These are phyloP conservation scores for Jackrogersella multiformis DNA, from an alignment of 495 filamentous ascomycete species.

Conservation along the genomic window DNA sequence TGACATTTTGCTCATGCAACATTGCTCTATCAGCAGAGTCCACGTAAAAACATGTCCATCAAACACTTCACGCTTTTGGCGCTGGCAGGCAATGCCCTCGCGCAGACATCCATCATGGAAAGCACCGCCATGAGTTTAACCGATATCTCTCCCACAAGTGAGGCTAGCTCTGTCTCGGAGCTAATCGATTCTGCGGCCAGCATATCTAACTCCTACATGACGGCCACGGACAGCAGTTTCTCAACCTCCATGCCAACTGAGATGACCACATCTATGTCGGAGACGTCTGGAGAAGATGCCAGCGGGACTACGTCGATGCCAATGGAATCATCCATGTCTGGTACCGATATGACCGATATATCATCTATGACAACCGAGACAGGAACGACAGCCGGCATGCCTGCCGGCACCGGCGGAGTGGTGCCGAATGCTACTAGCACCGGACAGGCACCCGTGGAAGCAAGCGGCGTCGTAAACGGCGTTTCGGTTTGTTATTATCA, in stretches of 20 bases:
- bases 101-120: slow-evolving; percentile 30
- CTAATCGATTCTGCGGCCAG: neutral
- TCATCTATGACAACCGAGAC: slow-evolving; percentile 17
- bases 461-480: slow-evolving; percentile 10
- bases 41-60: slow-evolving; percentile 26
- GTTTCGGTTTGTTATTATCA: slow-evolving; percentile 33
- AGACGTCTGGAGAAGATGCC: neutral
- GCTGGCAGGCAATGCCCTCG: slow-evolving; percentile 29
- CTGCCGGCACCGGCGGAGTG: slow-evolving; percentile 23
- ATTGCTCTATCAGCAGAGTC: neutral
- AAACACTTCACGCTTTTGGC: slow-evolving; percentile 29
- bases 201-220: slow-evolving; percentile 3
- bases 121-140: slow-evolving; percentile 13
- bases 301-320: slow-evolving; percentile 13
- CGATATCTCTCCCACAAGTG: slow-evolving; percentile 6
- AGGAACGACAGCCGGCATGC: slow-evolving; percentile 13
- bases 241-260: slow-evolving; percentile 2
- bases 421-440: slow-evolving; percentile 26
- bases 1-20: neutral
- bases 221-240: neutral
- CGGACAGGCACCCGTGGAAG: slow-evolving; percentile 16
- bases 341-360: slow-evolving; percentile 1
- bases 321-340: slow-evolving; percentile 20
- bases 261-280: neutral
- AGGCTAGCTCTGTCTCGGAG: neutral